Evolutionary conservation across 768 basidiomycete genomes (phyloP), one percentile per base, ranked within the genome.

Genomic region (Leccinum barrowsii): DNA sequence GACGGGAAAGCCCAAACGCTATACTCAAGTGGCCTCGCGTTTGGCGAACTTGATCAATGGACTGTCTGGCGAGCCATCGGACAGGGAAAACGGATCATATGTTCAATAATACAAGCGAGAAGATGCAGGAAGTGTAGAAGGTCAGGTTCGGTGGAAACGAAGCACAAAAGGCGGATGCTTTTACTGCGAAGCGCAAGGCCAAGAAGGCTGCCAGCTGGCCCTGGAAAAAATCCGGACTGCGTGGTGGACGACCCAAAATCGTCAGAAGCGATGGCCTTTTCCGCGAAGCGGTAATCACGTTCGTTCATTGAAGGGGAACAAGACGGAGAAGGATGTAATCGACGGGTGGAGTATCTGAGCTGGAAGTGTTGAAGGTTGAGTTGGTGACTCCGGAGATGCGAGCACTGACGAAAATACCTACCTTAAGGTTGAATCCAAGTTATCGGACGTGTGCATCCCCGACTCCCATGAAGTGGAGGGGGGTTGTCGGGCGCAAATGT

Each of bases 31-130:
- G 63, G 78, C 98, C 57, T 86, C 90, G 51, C 86, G 94, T 55
- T 90, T 94, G 22, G 74, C 93, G 73, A 97, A 98, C 76, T 78
- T 99, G 64, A 96, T 98, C 71, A 5, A 37, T 17, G 15, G 7
- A 15, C 35, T 37, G 35, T 37, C 35, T 17, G 35, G 35, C 7
- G 15, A 7, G 35, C 15, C 15, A 37, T 37, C 35, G 1, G 35
- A 17, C 17, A 37, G 35, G 15, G 35, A 84, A 81, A 59, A 91
- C 97, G 4, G 91, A 83, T 48, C 89, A 98, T 74, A 75, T 99
- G 61, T 99, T 99, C 79, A 92, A 88, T 76, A 88, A 85, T 72
- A 97, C 98, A 59, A 92, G 96, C 59, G 92, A 96, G 67, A 87
- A 83, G 69, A 89, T 87, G 87, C 86, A 86, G 24, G 88, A 93